Evolutionary conservation across 306 rosid species (phyloP).

Genomic region (apple (Malus domestica)): DNA sequence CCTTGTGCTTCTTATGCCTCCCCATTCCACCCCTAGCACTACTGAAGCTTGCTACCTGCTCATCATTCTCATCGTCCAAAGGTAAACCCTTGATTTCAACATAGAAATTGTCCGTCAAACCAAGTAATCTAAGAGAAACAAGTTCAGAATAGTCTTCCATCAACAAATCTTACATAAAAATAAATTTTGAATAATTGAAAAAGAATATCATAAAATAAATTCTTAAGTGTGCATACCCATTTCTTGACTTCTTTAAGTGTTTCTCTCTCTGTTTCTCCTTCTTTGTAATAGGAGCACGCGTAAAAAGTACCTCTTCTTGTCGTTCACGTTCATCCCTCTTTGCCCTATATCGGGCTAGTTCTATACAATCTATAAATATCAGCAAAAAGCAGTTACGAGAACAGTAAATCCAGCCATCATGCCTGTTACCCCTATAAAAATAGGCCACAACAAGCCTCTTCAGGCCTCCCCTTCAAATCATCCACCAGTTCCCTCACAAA

Average conservation of each 20-base stretch:
- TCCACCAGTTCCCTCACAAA: constrained; percentile 53
- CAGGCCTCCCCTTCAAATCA: constrained; percentile 74
- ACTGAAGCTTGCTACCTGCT: constrained; percentile 23
- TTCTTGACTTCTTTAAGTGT: constrained; percentile 64
- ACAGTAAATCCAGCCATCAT: constrained; percentile 4
- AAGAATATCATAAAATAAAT: not conserved
- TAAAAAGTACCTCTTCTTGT: constrained; percentile 74
- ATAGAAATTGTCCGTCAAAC: constrained; percentile 68
- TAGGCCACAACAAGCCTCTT: constrained; percentile 51
- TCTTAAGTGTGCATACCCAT: constrained; percentile 46
- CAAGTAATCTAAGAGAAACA: constrained; percentile 55
- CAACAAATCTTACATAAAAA: not conserved
- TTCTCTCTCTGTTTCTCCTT: constrained; percentile 68
- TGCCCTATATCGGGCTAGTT: constrained; percentile 45
- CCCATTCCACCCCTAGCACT: constrained; percentile 37
- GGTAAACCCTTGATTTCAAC: constrained; percentile 72
- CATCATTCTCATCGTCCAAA: constrained; percentile 45
- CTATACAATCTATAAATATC: constrained; percentile 48
- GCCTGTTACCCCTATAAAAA: constrained; percentile 10
- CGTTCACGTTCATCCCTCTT: constrained; percentile 62
- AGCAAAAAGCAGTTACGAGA: constrained; percentile 14
- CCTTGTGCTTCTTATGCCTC: constrained; percentile 66
- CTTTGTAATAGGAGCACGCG: constrained; percentile 67
- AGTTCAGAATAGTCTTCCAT: constrained; percentile 9
- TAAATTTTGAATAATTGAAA: not conserved